Conservation (phyloP, 352 stramenopile species). For the Globisporangium camurandrum region DNA sequence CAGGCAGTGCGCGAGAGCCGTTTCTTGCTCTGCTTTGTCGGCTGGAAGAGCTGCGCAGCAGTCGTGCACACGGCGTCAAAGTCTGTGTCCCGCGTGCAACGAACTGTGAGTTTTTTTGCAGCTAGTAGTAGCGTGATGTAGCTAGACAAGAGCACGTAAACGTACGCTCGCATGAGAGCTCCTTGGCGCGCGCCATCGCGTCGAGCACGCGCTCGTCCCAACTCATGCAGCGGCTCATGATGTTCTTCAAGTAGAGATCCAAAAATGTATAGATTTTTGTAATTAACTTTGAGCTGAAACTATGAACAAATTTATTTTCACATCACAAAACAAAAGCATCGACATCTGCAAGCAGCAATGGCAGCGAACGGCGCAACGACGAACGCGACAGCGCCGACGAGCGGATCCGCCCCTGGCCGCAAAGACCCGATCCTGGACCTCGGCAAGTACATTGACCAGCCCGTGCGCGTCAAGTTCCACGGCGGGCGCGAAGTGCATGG, state of each 20-base stretch:
- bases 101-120: background rate
- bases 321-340: background rate
- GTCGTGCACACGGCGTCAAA: constrained; percentile 51
- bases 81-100: constrained; percentile 17
- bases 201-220: constrained; percentile 62
- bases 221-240: constrained; percentile 34
- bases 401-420: constrained; percentile 16
- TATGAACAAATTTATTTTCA: background rate
- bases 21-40: constrained; percentile 61
- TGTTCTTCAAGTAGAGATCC: constrained; percentile 7
- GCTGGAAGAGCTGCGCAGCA: constrained; percentile 46
- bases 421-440: constrained; percentile 92
- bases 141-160: no score
- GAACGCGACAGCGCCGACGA: constrained; percentile 10
- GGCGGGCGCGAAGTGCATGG: constrained; percentile 90
- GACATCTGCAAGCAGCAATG: constrained; percentile 20
- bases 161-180: constrained; percentile 35
- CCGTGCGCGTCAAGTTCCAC: constrained; percentile 93
- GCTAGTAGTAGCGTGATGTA: no score
- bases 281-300: background rate
- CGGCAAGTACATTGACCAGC: constrained; percentile 92
- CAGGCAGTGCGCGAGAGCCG: constrained; percentile 48
- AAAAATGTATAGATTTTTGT: constrained; percentile 9
- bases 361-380: constrained; percentile 40
- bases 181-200: constrained; percentile 24